These are phyloP conservation scores for Pleurotus tuoliensis DNA, from an alignment of 768 basidiomycete genomes.

Conservation along the genomic window DNA sequence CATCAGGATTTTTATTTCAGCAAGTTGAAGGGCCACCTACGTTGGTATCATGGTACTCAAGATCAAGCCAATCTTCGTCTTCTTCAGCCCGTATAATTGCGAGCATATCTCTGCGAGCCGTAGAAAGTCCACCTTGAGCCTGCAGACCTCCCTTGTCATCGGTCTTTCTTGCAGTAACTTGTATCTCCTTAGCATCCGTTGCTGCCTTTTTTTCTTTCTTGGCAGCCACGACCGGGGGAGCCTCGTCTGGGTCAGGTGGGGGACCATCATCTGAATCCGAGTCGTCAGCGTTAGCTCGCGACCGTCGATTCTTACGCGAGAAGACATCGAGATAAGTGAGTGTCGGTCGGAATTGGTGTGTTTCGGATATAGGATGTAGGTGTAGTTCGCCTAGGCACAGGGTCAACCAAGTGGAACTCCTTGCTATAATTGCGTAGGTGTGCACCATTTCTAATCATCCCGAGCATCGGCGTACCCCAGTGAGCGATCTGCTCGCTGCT, in stretches of 20 bases:
- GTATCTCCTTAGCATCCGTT: slow-evolving; percentile 70
- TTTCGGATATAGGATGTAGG: slow-evolving; percentile 74
- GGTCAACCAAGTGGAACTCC: neutral
- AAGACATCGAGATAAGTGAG: slow-evolving; percentile 76
- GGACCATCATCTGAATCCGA: slow-evolving; percentile 79
- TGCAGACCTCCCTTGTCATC: slow-evolving; percentile 56
- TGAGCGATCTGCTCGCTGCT: slow-evolving; percentile 69
- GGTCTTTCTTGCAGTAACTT: slow-evolving; percentile 66
- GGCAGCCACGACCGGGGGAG: slow-evolving; percentile 33
- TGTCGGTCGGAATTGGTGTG: slow-evolving; percentile 79
- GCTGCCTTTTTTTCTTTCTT: slow-evolving; percentile 61
- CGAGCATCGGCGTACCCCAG: slow-evolving; percentile 69
- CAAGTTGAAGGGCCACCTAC: slow-evolving; percentile 34
- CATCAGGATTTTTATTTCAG: neutral
- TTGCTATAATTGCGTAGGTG: slow-evolving; percentile 16
- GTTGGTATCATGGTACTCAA: slow-evolving; percentile 62
- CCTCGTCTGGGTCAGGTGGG: slow-evolving; percentile 77
- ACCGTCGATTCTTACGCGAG: slow-evolving; percentile 57
- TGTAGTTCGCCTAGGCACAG: slow-evolving; percentile 56
- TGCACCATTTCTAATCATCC: slow-evolving; percentile 66
- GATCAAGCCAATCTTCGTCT: slow-evolving; percentile 71
- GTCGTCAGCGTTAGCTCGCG: slow-evolving; percentile 44
- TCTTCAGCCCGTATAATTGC: slow-evolving; percentile 69
- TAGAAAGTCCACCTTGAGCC: slow-evolving; percentile 63
- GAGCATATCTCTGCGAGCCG: slow-evolving; percentile 73